Base-by-base conservation (phyloP, 257 asterid genomes). In the Dorcoceras hygrometricum region DNA sequence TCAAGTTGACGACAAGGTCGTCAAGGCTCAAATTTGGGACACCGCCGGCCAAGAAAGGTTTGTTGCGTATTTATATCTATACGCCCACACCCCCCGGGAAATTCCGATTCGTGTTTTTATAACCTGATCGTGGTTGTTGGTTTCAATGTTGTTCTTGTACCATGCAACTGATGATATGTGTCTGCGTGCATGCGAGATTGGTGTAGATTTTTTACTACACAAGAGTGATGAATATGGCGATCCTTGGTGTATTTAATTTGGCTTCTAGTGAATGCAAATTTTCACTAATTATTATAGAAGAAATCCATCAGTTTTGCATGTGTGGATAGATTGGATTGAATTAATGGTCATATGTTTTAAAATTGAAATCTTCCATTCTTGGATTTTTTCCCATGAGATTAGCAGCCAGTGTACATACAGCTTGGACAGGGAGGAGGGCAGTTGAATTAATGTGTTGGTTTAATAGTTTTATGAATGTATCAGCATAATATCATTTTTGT, bases 31-130 rank as follows among this genome's bases (percentile, higher is more conserved):
- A 77, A 78, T 78, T 63, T 81, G 83, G 86, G 86, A 81, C 59
- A 81, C 86, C 11, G 86, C 86, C 48, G 86, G 86, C 76, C 86
- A 81, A 75, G 86, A 81, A 67, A 81, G 86, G 86, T 81, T 51
- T 0, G 22, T 18, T 5, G 18, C 54, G 12, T 11, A 8, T 34
- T 0, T 4, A 34, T 34, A 29, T 29, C 34, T n/a, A n/a, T n/a
- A n/a, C n/a, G n/a, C n/a, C 32, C 19, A n/a, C 8, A 2, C 8
- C 8, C 10, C 36, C 36, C 9, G 11, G 36, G 1, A 5, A 31
- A 31, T 31, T 31, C 0, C 36, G 36, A 31, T 31, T 31, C 19
- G 11, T 19, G 6, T 6, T 8, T 31, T 7, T 31, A 0, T 2
- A 10, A 8, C 46, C 10, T 16, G 16, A 10, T 36, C 16, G 46